Conservation (phyloP, 129 eudicot genomes). For the Centaurea solstitialis region DNA sequence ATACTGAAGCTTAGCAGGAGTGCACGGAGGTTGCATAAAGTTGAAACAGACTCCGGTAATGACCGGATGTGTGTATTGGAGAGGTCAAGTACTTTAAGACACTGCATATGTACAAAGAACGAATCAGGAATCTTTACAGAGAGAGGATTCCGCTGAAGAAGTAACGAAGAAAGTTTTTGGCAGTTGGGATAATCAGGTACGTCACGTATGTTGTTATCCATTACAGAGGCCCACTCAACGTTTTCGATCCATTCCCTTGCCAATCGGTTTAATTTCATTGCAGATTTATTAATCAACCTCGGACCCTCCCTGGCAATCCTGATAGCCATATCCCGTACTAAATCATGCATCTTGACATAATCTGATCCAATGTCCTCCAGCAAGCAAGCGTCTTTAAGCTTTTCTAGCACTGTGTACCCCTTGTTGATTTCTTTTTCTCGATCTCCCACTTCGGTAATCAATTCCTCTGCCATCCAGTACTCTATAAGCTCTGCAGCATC, state of each 20-base stretch:
- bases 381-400: conserved; percentile 48
- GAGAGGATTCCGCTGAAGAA: conserved; percentile 38
- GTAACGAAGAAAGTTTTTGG: conserved; percentile 39
- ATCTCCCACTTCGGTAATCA: conserved; percentile 34
- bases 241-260: conserved; percentile 37
- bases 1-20: conserved; percentile 27
- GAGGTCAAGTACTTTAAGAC: conserved; percentile 45
- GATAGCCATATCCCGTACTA: conserved; percentile 43
- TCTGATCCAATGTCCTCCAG: conserved; percentile 28
- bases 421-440: conserved; percentile 36
- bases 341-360: conserved; percentile 43
- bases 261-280: conserved; percentile 20
- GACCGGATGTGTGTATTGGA: conserved; percentile 29
- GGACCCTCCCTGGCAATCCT: conserved; percentile 36
- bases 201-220: conserved; percentile 32
- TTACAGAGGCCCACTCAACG: conserved; percentile 32
- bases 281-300: conserved; percentile 32
- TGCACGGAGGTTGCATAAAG: conserved; percentile 30
- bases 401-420: conserved; percentile 38
- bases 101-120: conserved; percentile 36
- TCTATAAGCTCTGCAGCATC: conserved; percentile 40
- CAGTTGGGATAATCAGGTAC: conserved; percentile 34
- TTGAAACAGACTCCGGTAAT: conserved; percentile 38
- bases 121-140: conserved; percentile 17
- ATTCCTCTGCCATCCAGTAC: conserved; percentile 50